A percentile compares a stretch with the other conserved stretches of the same genome.
Conservation (phyloP, 208 protist species). For the Trypanosoma brucei region DNA sequence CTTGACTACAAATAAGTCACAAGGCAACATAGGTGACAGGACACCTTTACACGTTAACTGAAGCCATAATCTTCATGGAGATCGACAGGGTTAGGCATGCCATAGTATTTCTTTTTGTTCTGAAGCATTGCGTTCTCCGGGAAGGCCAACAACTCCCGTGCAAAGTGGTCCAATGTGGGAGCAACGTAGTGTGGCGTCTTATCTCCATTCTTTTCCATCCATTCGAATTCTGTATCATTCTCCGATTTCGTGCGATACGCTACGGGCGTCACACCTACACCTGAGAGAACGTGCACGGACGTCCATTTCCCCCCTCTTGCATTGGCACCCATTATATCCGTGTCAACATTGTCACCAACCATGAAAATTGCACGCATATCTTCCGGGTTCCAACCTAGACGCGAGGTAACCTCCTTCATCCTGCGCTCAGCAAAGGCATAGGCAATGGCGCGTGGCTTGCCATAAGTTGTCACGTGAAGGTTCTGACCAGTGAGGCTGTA, state of each 20-base stretch:
- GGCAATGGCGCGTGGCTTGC: slow-evolving; percentile 81
- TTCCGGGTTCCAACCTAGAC: slow-evolving; percentile 60
- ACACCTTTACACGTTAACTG: slow-evolving; percentile 5
- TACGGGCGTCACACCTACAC: slow-evolving; percentile 52
- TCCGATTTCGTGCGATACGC: slow-evolving; percentile 49
- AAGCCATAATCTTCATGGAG: slow-evolving; percentile 67
- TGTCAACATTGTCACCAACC: slow-evolving; percentile 86
- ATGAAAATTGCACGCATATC: slow-evolving; percentile 70
- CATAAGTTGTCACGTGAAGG: slow-evolving; percentile 66
- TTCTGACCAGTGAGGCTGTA: slow-evolving; percentile 68
- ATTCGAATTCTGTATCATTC: slow-evolving; percentile 67
- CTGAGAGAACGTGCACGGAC: slow-evolving; percentile 79
- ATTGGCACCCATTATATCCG: slow-evolving; percentile 81
- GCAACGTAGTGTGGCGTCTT: slow-evolving; percentile 80
- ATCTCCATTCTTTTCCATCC: slow-evolving; percentile 49
- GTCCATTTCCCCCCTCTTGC: slow-evolving; percentile 62
- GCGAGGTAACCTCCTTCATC: slow-evolving; percentile 28
- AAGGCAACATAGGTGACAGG: neutral
- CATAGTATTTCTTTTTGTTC: slow-evolving; percentile 58
- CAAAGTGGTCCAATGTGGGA: slow-evolving; percentile 85
- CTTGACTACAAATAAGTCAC: neutral
- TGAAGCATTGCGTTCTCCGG: slow-evolving; percentile 60
- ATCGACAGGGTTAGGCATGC: slow-evolving; percentile 75
- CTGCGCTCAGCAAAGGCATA: slow-evolving; percentile 72
- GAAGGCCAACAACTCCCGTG: slow-evolving; percentile 77